phyloP scores from a whole-genome alignment of 768 basidiomycete genomes.

The Tephrocybe sp. region DNA sequence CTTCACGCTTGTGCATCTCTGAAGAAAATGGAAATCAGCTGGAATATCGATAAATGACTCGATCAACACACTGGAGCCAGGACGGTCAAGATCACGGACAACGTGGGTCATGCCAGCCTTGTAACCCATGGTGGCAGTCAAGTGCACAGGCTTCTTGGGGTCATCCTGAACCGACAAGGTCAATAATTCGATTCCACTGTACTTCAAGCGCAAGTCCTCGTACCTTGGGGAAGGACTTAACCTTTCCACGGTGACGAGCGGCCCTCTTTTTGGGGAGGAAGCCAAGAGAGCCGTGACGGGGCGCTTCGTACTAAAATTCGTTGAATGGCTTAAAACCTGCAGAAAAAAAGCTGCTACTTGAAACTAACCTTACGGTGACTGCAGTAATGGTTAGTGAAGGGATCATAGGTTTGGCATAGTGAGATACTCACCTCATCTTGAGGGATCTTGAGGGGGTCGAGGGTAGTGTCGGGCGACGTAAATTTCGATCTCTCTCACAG shows the following conservation, averaged over 20 bases:
- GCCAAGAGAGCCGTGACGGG: constrained; percentile 96
- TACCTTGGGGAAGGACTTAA: constrained; percentile 99
- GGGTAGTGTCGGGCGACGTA: constrained; percentile 28
- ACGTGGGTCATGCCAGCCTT: constrained; percentile 99
- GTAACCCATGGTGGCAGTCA: constrained; percentile 98
- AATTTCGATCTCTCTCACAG: constrained; percentile 23
- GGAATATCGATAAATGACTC: background rate
- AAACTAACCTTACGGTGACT: constrained; percentile 86
- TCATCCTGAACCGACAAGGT: constrained; percentile 70
- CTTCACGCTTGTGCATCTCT: constrained; percentile 99
- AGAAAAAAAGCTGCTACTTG: constrained; percentile 1
- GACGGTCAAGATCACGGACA: constrained; percentile 98
- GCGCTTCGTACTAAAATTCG: constrained; percentile 84
- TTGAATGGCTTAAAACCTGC: background rate
- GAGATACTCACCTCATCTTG: constrained; percentile 63
- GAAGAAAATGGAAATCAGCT: constrained; percentile 13
- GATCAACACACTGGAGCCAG: constrained; percentile 87
- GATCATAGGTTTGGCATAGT: background rate
- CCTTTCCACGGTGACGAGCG: constrained; percentile 97
- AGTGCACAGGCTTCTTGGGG: constrained; percentile 97
- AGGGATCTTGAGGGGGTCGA: constrained; percentile 42
- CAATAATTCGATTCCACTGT: background rate
- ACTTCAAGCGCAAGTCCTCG: constrained; percentile 20
- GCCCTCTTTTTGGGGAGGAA: constrained; percentile 97
- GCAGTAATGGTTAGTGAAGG: constrained; percentile 16